Conservation (phyloP, 176 grass and related monocot genomes). For the Aegilops bicornis region DNA sequence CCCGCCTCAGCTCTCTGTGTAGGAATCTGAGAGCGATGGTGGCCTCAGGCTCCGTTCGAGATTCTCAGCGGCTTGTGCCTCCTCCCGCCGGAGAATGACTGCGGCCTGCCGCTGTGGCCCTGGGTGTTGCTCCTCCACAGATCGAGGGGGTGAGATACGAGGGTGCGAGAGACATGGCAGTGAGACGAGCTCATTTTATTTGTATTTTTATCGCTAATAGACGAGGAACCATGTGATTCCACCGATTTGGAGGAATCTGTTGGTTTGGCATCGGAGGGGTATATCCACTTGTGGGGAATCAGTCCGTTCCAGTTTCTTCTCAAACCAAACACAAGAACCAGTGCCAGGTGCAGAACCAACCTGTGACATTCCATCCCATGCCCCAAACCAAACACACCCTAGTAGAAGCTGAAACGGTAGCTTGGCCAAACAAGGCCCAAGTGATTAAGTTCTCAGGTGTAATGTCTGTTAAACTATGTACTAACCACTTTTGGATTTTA, state of each 20-base stretch:
- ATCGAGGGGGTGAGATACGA: too few relatives aligned
- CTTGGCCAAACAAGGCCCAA: not conserved
- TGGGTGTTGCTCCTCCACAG: too few relatives aligned
- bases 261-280: not conserved
- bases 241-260: not conserved
- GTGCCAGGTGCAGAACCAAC: too few relatives aligned
- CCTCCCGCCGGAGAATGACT: too few relatives aligned
- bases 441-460: constrained; percentile 3
- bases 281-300: not conserved
- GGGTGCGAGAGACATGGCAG: too few relatives aligned
- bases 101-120: too few relatives aligned
- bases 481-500: not conserved
- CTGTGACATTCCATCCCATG: too few relatives aligned
- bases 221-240: not conserved
- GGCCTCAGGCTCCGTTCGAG: too few relatives aligned
- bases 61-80: too few relatives aligned
- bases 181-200: not conserved
- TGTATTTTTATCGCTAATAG: not conserved
- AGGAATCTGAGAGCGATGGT: too few relatives aligned
- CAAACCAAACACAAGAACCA: too few relatives aligned
- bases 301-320: not conserved
- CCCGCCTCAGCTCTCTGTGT: too few relatives aligned
- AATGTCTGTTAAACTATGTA: constrained; percentile 25
- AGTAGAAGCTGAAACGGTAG: not conserved
- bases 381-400: not conserved